phyloP scores from a whole-genome alignment of 495 filamentous ascomycete genomes.

The Penicillium silybi region DNA sequence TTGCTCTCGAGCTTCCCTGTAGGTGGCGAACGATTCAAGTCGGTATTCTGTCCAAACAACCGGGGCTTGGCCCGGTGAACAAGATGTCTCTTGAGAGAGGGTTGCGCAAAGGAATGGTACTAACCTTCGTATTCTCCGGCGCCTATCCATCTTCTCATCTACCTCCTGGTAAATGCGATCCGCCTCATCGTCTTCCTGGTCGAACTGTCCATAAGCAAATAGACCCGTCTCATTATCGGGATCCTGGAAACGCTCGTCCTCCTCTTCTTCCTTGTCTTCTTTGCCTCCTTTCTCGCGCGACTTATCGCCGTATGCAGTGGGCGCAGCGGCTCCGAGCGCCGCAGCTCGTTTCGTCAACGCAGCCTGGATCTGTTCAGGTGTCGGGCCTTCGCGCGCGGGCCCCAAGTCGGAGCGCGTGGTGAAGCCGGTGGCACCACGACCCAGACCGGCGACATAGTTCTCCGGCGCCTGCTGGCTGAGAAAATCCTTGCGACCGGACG shows the following conservation, averaged over 20 bases:
- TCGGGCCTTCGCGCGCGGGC: constrained; percentile 92
- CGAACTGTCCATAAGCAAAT: constrained; percentile 90
- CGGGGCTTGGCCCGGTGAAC: constrained; percentile 61
- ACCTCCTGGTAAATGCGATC: constrained; percentile 93
- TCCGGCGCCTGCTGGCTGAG: constrained; percentile 87
- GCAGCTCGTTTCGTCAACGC: constrained; percentile 88
- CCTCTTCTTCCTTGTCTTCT: constrained; percentile 67
- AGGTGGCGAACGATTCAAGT: constrained; percentile 62
- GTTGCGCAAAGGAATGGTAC: constrained; percentile 39
- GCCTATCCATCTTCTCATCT: constrained; percentile 92
- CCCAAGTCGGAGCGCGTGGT: constrained; percentile 96
- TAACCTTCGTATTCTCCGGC: constrained; percentile 86
- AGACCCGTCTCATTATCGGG: constrained; percentile 96
- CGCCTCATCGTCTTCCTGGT: constrained; percentile 95
- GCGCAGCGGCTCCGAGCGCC: constrained; percentile 73
- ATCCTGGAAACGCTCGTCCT: constrained; percentile 87
- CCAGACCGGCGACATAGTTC: constrained; percentile 97
- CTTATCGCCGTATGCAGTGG: constrained; percentile 71
- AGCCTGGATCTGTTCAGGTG: constrained; percentile 97
- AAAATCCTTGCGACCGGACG: constrained; percentile 81
- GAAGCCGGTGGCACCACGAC: constrained; percentile 96
- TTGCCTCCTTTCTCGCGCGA: constrained; percentile 60
- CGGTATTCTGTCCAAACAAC: constrained; percentile 81
- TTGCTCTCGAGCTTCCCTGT: constrained; percentile 92
- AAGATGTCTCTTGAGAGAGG: constrained; percentile 44